Conservation (phyloP, 2,329 filamentous ascomycete species). For the Parafenestella ontariensis region DNA sequence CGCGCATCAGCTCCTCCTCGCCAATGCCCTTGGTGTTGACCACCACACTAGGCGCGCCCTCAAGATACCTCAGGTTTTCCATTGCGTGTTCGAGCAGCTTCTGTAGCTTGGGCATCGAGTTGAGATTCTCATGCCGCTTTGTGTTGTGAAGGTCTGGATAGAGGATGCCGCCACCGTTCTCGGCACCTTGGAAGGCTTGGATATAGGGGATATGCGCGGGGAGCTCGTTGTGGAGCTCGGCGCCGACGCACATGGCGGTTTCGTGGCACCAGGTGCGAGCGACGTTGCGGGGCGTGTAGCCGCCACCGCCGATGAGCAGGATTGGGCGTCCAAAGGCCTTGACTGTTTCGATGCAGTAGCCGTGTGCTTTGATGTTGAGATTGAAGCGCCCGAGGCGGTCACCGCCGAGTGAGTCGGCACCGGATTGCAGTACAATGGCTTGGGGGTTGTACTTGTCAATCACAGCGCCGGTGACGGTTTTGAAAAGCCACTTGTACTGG, state of each 20-base stretch:
- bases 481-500: slow-evolving; percentile 86
- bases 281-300: slow-evolving; percentile 96
- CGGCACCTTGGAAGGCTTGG: slow-evolving; percentile 80
- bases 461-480: slow-evolving; percentile 77
- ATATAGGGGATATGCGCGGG: slow-evolving; percentile 84
- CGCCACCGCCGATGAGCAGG: slow-evolving; percentile 90
- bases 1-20: slow-evolving; percentile 63
- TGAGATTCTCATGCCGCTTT: slow-evolving; percentile 74
- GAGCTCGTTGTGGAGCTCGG: slow-evolving; percentile 74
- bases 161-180: slow-evolving; percentile 72
- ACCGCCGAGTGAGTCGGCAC: slow-evolving; percentile 91
- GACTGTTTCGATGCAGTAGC: slow-evolving; percentile 86
- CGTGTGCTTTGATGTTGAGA: slow-evolving; percentile 92
- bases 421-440: slow-evolving; percentile 93
- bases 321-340: slow-evolving; percentile 82
- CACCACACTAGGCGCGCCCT: slow-evolving; percentile 74
- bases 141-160: slow-evolving; percentile 90
- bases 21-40: slow-evolving; percentile 85
- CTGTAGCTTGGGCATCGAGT: slow-evolving; percentile 76
- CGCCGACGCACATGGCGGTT: slow-evolving; percentile 85
- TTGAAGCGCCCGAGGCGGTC: slow-evolving; percentile 96
- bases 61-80: slow-evolving; percentile 86
- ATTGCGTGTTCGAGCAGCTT: slow-evolving; percentile 79
- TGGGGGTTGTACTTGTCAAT: slow-evolving; percentile 85
- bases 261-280: slow-evolving; percentile 97